Evolutionary conservation across 1,284 basidiomycete species (phyloP), one percentile per base, ranked within the genome.

Genomic region (Trichosporon coremiiforme): DNA sequence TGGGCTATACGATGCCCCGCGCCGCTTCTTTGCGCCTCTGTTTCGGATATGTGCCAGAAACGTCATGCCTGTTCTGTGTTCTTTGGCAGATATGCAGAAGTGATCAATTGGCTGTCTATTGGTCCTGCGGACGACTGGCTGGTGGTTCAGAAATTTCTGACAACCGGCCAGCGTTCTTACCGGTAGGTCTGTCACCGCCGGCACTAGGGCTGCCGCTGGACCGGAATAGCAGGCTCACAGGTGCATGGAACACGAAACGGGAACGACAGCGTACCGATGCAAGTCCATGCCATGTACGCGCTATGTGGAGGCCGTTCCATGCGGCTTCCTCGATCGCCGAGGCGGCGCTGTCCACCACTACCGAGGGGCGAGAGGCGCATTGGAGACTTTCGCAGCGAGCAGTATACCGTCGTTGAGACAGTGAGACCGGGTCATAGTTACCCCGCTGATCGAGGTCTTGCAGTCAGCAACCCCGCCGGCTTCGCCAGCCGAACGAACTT

Each of bases 281-380:
- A 17, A 8, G 50, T 53, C 50, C 50, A 53, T 53, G 50, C 50
- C 1, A 17, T 17, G 15, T 25, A 9, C 8, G 8, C 50, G 50
- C 41, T n/a, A n/a, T 53, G 50, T 53, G 50, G 50, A 53, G 50
- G 50, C 8, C 50, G 50, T 12, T 53, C 50, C 50, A 53, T 25
- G 50, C 22, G 50, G 20, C 4, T 10, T 53, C n/a, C 50, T 53
- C 13, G 20, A 53, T 53, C 50, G n/a, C 17, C 7, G n/a, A 9
- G 50, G 50, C 50, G 50, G 50, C 50, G 9, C 50, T 53, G 50
- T 20, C 50, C 50, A 25, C 50, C 20, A 17, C 17, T 53, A 5
- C 22, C 4, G 20, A 8, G 20, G 2, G 6, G 5, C 50, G 22
- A 53, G 50, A n/a, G 9, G 6, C 20, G 9, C 7, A 17, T 53